These are phyloP conservation scores for Pleurotus platypus DNA, from an alignment of 768 basidiomycete species.

Conservation along the genomic window DNA sequence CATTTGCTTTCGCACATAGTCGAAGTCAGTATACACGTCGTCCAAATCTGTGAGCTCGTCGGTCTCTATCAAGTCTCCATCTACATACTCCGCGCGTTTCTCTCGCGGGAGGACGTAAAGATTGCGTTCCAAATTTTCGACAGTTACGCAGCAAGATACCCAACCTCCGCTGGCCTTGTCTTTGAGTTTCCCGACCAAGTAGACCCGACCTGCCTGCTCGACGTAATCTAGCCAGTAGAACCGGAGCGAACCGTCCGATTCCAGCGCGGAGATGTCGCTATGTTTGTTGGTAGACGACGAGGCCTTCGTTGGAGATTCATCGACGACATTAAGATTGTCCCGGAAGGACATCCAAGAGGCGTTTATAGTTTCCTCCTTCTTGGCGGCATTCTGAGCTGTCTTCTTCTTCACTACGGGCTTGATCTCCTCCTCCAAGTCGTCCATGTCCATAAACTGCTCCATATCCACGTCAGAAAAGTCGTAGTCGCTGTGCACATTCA, in stretches of 20 bases:
- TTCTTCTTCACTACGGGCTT: conserved; percentile 18
- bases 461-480: conserved; percentile 57
- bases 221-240: conserved; percentile 98
- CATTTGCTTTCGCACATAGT: conserved; percentile 66
- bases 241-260: conserved; percentile 78
- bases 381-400: conserved; percentile 26
- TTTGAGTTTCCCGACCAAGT: conserved; percentile 88
- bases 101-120: conserved; percentile 84
- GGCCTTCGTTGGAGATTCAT: conserved; percentile 49
- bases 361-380: conserved; percentile 41
- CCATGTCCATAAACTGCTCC: conserved; percentile 60
- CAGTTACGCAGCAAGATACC: conserved; percentile 83
- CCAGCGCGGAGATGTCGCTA: conserved; percentile 55
- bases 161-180: conserved; percentile 68
- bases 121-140: conserved; percentile 86
- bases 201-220: conserved; percentile 79
- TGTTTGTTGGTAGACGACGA: conserved; percentile 32
- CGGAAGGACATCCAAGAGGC: conserved; percentile 76
- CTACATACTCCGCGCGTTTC: conserved; percentile 54
- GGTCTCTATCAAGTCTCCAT: conserved; percentile 63
- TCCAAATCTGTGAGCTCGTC: conserved; percentile 66
- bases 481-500: conserved; percentile 54
- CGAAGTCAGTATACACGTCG: conserved; percentile 84
- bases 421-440: conserved; percentile 43
- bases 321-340: conserved; percentile 65